Evolutionary conservation across 2,329 filamentous ascomycete species (phyloP), one percentile per base, ranked within the genome.

Genomic region (Thermoascus crustaceus): DNA sequence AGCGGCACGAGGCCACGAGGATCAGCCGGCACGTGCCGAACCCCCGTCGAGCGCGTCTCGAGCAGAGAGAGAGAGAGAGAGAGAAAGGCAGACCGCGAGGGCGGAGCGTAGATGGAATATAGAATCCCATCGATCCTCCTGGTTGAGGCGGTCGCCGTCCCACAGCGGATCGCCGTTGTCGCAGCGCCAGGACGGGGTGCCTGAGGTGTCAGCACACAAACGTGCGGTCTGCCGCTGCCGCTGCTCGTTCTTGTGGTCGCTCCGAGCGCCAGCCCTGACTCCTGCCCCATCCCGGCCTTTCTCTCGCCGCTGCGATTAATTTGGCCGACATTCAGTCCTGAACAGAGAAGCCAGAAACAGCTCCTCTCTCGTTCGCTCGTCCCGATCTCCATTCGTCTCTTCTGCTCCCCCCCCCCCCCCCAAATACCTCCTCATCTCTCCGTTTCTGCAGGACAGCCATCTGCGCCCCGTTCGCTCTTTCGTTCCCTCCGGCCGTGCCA

Each of bases 231-330:
- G 26, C 26, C 26, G 26, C 18, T 29, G 26, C 26, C 26, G 14
- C 18, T 29, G 25, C 25, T 29, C 13, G 26, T 17, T 29, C 26
- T 17, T n/a, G n/a, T n/a, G n/a, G n/a, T n/a, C n/a, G n/a, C n/a
- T n/a, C n/a, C n/a, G n/a, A n/a, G n/a, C n/a, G n/a, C n/a, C n/a
- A 29, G 26, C 26, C 26, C 26, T 29, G 26, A 29, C 26, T 29
- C 26, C 26, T 29, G 26, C 26, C 26, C 26, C 26, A 18, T 29
- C 14, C 26, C 10, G 9, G 26, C 14, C 14, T 18, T 29, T 29
- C 26, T 29, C 26, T 17, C 25, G 14, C 26, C 16, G 26, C 16
- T 4, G 11, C 10, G 26, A 29, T 13, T 16, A 29, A 17, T n/a
- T n/a, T n/a, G n/a, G n/a, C n/a, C n/a, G n/a, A n/a, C n/a, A n/a